Base-by-base conservation (phyloP, 2,329 filamentous ascomycete species). In the Sordariomycetes sp. region DNA sequence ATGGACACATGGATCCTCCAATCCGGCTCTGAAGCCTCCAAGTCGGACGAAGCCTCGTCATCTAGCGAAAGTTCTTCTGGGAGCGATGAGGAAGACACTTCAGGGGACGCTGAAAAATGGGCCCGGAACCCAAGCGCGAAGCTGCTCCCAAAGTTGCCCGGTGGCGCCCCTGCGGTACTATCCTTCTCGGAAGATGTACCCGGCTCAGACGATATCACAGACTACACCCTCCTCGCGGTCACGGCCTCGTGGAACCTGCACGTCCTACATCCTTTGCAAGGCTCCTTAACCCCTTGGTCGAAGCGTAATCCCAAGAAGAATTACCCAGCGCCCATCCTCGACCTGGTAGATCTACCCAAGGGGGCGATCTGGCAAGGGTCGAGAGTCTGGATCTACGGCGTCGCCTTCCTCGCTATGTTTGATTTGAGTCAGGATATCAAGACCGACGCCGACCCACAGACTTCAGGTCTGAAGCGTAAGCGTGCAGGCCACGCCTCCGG, bases 351-450 rank as follows among this genome's bases (percentile, higher is more conserved):
- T 53, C 70, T 85, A 27, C 82, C 82, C 35, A 90, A 90, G 64
- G 88, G 87, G 4, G 78, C 79, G 18, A 57, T 94, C 25, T 96
- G 90, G 88, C 83, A 93, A 50, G 66, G 81, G 2, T 64, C 66
- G 19, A 74, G 90, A 11, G 59, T 90, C 7, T 96, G 90, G 86
- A 61, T 96, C 15, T 95, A 94, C 49, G 88, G 90, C 6, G 74
- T 77, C 26, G 79, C 75, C 2, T 96, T 87, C 71, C 58, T 98
- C 17, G 87, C 85, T 62, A 96, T 96, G 88, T 75, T 98, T 39
- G 87, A 96, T 54, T 63, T 94, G 20, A 73, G 74, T 15, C 72
- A 73, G 47, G 82, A 94, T 53, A 70, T 92, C 18, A 50, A 51
- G n/a, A 46, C 50, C 24, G 42, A 49, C 1, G 38, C 43, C 2